Evolutionary conservation across 2,329 filamentous ascomycete species (phyloP), one percentile per base, ranked within the genome.

Genomic region (Venturia pyrina): DNA sequence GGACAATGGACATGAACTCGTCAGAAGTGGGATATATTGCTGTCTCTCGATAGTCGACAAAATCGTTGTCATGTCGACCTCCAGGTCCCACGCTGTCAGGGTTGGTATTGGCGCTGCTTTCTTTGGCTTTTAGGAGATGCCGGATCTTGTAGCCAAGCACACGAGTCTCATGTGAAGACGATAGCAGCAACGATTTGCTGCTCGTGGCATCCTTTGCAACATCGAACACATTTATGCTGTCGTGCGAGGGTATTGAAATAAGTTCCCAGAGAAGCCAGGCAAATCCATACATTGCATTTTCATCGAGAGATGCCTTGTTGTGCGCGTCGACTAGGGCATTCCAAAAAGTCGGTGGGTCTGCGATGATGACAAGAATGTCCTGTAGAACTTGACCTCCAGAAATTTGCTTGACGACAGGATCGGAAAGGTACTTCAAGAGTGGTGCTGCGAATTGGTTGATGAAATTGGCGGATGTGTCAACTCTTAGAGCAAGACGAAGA

Each of bases 1-100:
- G 71, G 3, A 82, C 78, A 0, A 72, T 78, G 0, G 81, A 87
- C 0, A 78, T 66, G 1, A 91, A 78, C 70, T 92, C 89, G 62
- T 88, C 84, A 0, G 81, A 73, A 0, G 88, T 91, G 0, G 89
- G 89, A 61, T 85, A 81, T 17, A 91, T 85, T 1, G 81, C 75
- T 43, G 90, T 85, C 0, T 85, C 67, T 0, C 83, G 80, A 69
- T 87, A 87, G 68, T 90, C 80, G 1, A 70, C 76, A 70, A 83
- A 83, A 69, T 92, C 89, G 65, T 93, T 93, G 73, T 92, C 87
- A 68, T 93, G 89, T 0, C 89, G 82, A 0, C 88, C 88, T 0
- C 89, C 89, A 0, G 87, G 82, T 1, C 65, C 69, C 46, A 15
- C 41, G 28, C 70, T 70, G 5, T 65, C 32, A 43, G 34, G 19